Base-by-base conservation (phyloP, 495 filamentous ascomycete genomes). In the Neurospora hispaniola region DNA sequence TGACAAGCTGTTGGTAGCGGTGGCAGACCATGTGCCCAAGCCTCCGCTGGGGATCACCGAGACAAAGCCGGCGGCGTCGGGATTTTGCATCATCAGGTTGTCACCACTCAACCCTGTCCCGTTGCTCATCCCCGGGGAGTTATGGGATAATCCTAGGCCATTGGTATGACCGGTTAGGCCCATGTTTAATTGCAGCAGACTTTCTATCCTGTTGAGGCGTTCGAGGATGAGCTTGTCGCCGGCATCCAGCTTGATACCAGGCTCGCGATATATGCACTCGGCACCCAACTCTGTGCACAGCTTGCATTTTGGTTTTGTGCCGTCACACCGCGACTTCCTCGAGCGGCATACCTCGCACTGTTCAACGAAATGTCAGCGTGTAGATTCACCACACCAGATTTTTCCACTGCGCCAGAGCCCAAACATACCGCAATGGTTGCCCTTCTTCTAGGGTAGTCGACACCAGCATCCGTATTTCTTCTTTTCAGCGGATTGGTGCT, bases 341-440 rank as follows among this genome's bases (percentile, higher is more conserved):
- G 92, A 90, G 40, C 92, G 91, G 77, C 92, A 95, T 71, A 94
- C 92, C 79, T 95, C 92, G 83, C 92, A 95, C 90, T 93, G 78
- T 72, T 71, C 69, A 74, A 71, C 75, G n/a, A 66, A 66, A 35
- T 35, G 79, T 81, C 75, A 83, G 79, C 74, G 75, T 66, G 54
- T 70, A 73, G 73, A 40, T 27, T 38, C 42, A 35, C 38, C 38
- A 42, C 73, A 38, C 43, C 14, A 11, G 70, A 14, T 38, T 66
- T 27, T 66, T 27, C 54, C 54, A 66, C 14, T 66, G 27, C 27
- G 35, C 54, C 54, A 66, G 14, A 38, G 27, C 54, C 54, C 54
- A 66, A 66, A 84, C 90, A 77, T 88, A 92, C 90, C 73, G 90
- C 90, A 78, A 92, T 91, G 9, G 90, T 92, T 72, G 90, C 90